These are phyloP conservation scores for Prunella vulgaris DNA, from an alignment of 257 asterid genomes.

Conservation along the genomic window DNA sequence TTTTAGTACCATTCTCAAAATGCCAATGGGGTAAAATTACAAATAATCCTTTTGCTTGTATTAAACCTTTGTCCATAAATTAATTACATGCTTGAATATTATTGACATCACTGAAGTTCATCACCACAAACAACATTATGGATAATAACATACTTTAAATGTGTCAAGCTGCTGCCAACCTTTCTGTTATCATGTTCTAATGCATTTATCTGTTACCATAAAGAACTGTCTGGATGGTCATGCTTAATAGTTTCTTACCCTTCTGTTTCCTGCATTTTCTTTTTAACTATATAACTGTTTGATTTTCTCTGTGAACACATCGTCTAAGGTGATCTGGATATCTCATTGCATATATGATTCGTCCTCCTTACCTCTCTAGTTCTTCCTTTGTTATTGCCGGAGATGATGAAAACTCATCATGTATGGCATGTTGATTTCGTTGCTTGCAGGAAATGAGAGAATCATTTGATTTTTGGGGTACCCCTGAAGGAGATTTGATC, in stretches of 20 bases:
- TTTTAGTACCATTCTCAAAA: not conserved
- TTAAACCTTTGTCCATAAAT: not conserved
- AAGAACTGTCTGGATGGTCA: not conserved
- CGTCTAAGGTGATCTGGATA: not conserved
- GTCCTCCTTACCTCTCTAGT: not conserved
- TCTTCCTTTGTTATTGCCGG: not conserved
- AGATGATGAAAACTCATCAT: slow-evolving; percentile 2
- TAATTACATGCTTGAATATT: not conserved
- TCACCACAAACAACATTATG: not conserved
- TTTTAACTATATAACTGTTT: not conserved
- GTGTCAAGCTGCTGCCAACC: not conserved
- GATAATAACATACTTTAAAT: not conserved
- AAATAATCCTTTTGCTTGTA: not conserved
- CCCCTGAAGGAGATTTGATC: slow-evolving; percentile 83
- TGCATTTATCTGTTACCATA: not conserved
- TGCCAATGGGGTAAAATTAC: not conserved
- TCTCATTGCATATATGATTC: not conserved
- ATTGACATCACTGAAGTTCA: not conserved
- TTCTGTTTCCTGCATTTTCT: not conserved
- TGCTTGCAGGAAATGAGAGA: slow-evolving; percentile 68
- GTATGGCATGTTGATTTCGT: not conserved
- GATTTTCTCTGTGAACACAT: not conserved
- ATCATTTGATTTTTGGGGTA: slow-evolving; percentile 91
- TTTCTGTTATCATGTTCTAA: not conserved
- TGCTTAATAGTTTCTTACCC: not conserved